Conservation (phyloP, 2,329 filamentous ascomycete genomes). For the Scytalidium lignicola region DNA sequence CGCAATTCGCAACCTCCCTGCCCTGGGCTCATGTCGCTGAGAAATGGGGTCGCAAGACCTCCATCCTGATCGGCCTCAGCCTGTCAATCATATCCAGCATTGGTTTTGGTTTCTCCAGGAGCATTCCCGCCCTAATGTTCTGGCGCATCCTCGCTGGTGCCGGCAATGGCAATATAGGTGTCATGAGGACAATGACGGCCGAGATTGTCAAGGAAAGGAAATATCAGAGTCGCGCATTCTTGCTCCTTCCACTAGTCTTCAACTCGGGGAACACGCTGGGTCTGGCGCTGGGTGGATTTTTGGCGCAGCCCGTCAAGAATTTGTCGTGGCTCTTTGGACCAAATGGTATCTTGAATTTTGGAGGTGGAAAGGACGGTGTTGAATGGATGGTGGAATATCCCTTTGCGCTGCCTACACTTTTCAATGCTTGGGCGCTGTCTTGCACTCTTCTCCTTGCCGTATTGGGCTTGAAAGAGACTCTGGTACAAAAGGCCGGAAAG, state of each 20-base stretch:
- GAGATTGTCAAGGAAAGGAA: slow-evolving; percentile 65
- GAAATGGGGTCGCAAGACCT: slow-evolving; percentile 53
- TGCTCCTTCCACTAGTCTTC: slow-evolving; percentile 54
- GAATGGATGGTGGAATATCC: slow-evolving; percentile 32
- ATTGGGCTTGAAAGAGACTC: slow-evolving; percentile 27
- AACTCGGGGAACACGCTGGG: slow-evolving; percentile 47
- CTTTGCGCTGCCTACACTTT: slow-evolving; percentile 34
- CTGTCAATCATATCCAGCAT: slow-evolving; percentile 56
- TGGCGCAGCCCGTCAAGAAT: slow-evolving; percentile 34
- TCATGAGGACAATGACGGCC: slow-evolving; percentile 66
- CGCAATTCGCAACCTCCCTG: slow-evolving; percentile 62
- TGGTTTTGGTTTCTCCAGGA: slow-evolving; percentile 61
- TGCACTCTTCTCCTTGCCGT: slow-evolving; percentile 27
- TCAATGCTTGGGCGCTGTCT: slow-evolving; percentile 26
- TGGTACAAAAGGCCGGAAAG: slow-evolving; percentile 26
- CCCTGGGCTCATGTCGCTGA: slow-evolving; percentile 59
- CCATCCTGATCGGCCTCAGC: slow-evolving; percentile 57
- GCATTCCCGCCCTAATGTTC: slow-evolving; percentile 55
- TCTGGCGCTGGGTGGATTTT: slow-evolving; percentile 31
- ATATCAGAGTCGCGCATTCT: slow-evolving; percentile 37
- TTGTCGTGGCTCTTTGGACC: slow-evolving; percentile 35
- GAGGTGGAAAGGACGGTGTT: slow-evolving; percentile 26
- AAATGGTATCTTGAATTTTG: slow-evolving; percentile 29
- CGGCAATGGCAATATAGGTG: slow-evolving; percentile 65
- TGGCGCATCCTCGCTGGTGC: slow-evolving; percentile 53